Conservation (phyloP, 2,329 filamentous ascomycete genomes). For the Colletotrichum tofieldiae region DNA sequence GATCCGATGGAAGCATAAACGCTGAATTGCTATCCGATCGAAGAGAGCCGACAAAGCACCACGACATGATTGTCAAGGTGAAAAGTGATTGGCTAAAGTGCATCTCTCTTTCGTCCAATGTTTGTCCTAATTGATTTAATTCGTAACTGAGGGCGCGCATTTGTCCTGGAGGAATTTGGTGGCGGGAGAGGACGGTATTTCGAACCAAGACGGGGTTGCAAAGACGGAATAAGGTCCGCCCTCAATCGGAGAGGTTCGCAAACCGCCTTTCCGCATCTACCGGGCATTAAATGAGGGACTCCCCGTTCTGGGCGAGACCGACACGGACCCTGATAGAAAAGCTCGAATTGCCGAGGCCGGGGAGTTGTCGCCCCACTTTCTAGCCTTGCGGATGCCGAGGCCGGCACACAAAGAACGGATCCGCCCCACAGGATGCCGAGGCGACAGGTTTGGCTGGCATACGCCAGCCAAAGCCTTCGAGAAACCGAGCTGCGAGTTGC, state of each 20-base stretch:
- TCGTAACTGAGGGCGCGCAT: no score
- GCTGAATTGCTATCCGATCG: neutral
- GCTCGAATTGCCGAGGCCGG: conserved; percentile 30
- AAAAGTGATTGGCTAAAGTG: neutral
- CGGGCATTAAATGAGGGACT: neutral
- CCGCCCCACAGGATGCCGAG: conserved; percentile 22
- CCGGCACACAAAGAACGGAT: conserved; percentile 24
- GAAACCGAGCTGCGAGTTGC: neutral
- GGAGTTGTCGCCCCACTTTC: neutral
- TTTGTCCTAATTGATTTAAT: neutral
- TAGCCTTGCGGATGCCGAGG: conserved; percentile 28
- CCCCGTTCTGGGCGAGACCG: neutral
- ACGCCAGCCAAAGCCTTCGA: neutral
- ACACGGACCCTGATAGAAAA: neutral
- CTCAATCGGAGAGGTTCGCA: no score
- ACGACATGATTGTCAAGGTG: neutral
- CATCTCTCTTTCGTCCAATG: neutral
- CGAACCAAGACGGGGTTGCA: conserved; percentile 1
- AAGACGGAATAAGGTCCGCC: neutral
- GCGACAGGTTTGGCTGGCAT: neutral
- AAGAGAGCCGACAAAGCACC: neutral
- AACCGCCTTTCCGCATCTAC: neutral
- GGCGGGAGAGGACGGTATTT: neutral
- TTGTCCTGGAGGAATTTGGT: neutral
- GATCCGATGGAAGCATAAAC: neutral